phyloP scores from a whole-genome alignment of 1,284 basidiomycete genomes.

The Puccinia polysora region DNA sequence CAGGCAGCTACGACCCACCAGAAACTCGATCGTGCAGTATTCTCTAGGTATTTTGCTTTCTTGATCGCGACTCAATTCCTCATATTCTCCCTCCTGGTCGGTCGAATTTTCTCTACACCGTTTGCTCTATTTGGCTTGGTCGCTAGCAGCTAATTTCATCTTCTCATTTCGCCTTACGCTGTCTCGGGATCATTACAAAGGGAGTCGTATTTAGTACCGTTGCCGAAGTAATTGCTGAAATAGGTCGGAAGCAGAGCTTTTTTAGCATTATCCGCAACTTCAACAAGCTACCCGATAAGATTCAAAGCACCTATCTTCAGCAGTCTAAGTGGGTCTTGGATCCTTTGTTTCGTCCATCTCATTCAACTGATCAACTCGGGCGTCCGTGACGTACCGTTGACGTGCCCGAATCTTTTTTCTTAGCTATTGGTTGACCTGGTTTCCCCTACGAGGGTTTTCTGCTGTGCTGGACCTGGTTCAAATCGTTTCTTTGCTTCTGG shows the following conservation, averaged over 20 bases:
- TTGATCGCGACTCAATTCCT: slow-evolving; percentile 81
- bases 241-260: slow-evolving; percentile 66
- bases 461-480: slow-evolving; percentile 93
- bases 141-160: background rate
- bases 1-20: slow-evolving; percentile 60
- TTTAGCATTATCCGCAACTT: slow-evolving; percentile 59
- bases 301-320: slow-evolving; percentile 42
- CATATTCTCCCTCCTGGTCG: slow-evolving; percentile 80
- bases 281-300: slow-evolving; percentile 44
- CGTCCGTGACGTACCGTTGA: slow-evolving; percentile 55
- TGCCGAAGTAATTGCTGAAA: slow-evolving; percentile 63
- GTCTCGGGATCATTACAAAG: slow-evolving; percentile 13
- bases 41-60: slow-evolving; percentile 85
- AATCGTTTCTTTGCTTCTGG: slow-evolving; percentile 78
- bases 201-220: slow-evolving; percentile 55
- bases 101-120: slow-evolving; percentile 62
- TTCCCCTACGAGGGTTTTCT: slow-evolving; percentile 90
- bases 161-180: too few relatives aligned
- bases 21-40: slow-evolving; percentile 76
- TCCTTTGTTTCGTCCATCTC: slow-evolving; percentile 10
- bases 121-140: background rate
- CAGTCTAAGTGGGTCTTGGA: slow-evolving; percentile 44
- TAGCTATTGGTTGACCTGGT: slow-evolving; percentile 89
- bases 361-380: slow-evolving; percentile 58
- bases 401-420: slow-evolving; percentile 52